Conservation (phyloP, 1,139 yeast genomes). For the Suhomyces wounanorum region DNA sequence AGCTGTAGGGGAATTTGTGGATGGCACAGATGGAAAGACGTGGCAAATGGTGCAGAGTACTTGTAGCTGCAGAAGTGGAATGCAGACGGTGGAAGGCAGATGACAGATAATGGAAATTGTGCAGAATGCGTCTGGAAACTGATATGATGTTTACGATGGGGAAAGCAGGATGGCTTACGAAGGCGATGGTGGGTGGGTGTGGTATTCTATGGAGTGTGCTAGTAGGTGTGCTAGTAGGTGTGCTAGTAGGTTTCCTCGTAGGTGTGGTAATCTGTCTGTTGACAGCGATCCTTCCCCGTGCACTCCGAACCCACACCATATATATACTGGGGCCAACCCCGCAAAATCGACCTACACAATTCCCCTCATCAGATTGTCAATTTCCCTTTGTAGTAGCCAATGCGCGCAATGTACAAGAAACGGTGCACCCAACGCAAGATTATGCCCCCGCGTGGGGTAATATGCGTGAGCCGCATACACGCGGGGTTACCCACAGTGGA, state of each 20-base stretch:
- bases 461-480: slow-evolving; percentile 7
- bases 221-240: too few species aligned
- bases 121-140: not conserved
- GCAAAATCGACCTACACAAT: slow-evolving; percentile 7
- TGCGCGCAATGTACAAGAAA: slow-evolving; percentile 5
- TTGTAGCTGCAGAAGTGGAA: not conserved
- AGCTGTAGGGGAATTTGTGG: not conserved
- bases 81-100: not conserved
- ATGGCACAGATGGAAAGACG: not conserved
- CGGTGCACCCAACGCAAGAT: slow-evolving; percentile 10
- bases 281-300: not conserved
- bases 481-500: slow-evolving; percentile 7
- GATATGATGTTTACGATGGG: not conserved
- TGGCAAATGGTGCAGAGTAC: not conserved
- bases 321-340: slow-evolving; percentile 10
- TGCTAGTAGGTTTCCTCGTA: too few species aligned
- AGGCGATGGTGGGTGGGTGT: not conserved
- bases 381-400: slow-evolving; percentile 3
- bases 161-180: not conserved
- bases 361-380: slow-evolving; percentile 13
- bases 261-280: not conserved
- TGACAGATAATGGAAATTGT: not conserved
- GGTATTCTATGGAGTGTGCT: not conserved
- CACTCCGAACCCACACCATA: slow-evolving; percentile 1
- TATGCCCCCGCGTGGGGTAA: slow-evolving; percentile 12